Evolutionary conservation across 306 rosid genomes (phyloP).

Genomic region (Gastrolobium villosum): DNA sequence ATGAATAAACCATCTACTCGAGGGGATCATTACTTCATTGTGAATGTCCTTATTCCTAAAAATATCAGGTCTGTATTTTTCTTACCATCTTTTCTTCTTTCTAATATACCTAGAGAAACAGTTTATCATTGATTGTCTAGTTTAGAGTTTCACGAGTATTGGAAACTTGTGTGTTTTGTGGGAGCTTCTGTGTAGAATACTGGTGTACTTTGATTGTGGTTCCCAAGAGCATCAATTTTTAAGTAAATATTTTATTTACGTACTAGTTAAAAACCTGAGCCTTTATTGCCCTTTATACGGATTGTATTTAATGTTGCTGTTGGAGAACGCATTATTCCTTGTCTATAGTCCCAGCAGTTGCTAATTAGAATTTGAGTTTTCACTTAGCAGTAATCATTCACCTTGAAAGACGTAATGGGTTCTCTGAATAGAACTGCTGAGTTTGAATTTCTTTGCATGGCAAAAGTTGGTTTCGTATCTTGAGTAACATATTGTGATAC

Average conservation of each 20-base stretch:
- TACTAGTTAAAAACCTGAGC: neutral
- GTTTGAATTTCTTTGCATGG: neutral
- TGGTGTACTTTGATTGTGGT: conserved; percentile 20
- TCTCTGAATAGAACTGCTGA: conserved; percentile 6
- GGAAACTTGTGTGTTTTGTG: neutral
- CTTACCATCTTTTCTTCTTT: conserved; percentile 24
- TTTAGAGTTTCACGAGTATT: neutral
- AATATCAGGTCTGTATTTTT: conserved; percentile 68
- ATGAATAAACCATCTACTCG: conserved; percentile 79
- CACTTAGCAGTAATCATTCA: conserved; percentile 10
- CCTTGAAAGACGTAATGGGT: conserved; percentile 8
- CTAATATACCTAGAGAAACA: conserved; percentile 3
- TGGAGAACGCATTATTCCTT: neutral
- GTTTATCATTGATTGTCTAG: conserved; percentile 16
- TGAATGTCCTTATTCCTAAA: conserved; percentile 83
- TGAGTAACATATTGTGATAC: neutral
- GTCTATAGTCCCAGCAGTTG: neutral
- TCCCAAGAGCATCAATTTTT: conserved; percentile 28
- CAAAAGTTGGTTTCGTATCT: conserved; percentile 10
- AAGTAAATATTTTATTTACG: conserved; percentile 16
- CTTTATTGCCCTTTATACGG: neutral
- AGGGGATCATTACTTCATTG: conserved; percentile 88
- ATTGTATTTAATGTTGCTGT: conserved; percentile 12
- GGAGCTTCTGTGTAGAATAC: neutral
- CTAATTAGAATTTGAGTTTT: neutral